phyloP scores from a whole-genome alignment of 768 basidiomycete genomes.

The Saitozyma sp. region DNA sequence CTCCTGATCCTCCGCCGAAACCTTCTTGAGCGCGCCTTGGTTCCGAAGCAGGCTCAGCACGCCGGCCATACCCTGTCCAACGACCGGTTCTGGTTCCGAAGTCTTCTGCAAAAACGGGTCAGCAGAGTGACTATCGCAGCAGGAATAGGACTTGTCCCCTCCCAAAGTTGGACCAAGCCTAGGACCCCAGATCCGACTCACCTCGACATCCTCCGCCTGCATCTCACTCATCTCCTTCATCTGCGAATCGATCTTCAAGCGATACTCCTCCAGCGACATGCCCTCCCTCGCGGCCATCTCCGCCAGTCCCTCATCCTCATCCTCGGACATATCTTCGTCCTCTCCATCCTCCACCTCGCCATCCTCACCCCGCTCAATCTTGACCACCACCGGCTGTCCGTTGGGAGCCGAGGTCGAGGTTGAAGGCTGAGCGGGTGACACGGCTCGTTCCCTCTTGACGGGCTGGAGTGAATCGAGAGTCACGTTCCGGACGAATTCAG shows the following conservation, averaged over 20 bases:
- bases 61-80: slow-evolving; percentile 80
- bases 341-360: slow-evolving; percentile 61
- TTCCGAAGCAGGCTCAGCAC: slow-evolving; percentile 84
- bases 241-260: slow-evolving; percentile 62
- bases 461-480: slow-evolving; percentile 37
- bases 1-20: slow-evolving; percentile 65
- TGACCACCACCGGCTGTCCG: slow-evolving; percentile 39
- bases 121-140: background rate
- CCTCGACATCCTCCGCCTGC: slow-evolving; percentile 58
- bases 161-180: background rate
- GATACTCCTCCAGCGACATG: slow-evolving; percentile 49
- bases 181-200: slow-evolving; percentile 16
- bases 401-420: slow-evolving; percentile 8
- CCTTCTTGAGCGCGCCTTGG: slow-evolving; percentile 78
- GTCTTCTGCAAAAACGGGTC: slow-evolving; percentile 4
- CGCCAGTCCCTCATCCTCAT: slow-evolving; percentile 66
- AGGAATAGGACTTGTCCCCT: background rate
- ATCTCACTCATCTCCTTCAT: slow-evolving; percentile 75
- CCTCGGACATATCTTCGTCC: slow-evolving; percentile 77
- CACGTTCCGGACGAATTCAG: slow-evolving; percentile 82
- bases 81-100: slow-evolving; percentile 67
- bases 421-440: slow-evolving; percentile 37
- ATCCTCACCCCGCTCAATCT: slow-evolving; percentile 59
- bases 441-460: slow-evolving; percentile 54
- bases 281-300: slow-evolving; percentile 52